These are phyloP conservation scores for Pleurotus cornucopiae DNA, from an alignment of 768 basidiomycete genomes.

Conservation along the genomic window DNA sequence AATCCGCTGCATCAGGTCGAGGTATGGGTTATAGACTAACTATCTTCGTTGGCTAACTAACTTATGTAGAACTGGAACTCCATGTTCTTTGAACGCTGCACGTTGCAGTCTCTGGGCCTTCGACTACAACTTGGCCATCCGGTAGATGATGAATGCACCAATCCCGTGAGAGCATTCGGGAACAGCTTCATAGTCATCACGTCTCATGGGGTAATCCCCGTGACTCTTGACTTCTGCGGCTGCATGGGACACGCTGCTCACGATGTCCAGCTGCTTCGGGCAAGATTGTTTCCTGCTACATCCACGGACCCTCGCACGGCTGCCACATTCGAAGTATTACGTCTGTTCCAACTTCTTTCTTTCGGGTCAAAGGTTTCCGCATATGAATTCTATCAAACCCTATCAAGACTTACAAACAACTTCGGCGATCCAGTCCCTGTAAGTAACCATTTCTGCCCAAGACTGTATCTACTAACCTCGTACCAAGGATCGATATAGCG, in stretches of 20 bases:
- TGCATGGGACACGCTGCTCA: constrained; percentile 14
- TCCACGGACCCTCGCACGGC: constrained; percentile 5
- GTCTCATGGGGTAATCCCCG: constrained; percentile 21
- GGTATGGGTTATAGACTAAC: constrained; percentile 5
- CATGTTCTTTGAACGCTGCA: constrained; percentile 7
- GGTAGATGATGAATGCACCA: constrained; percentile 11
- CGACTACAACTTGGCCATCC: constrained; percentile 20
- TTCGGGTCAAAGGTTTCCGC: constrained; percentile 23
- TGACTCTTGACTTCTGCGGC: constrained; percentile 26
- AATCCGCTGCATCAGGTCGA: constrained; percentile 12
- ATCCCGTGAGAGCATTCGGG: constrained; percentile 4
- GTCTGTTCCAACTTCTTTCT: constrained; percentile 21
- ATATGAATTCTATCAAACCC: constrained; percentile 22
- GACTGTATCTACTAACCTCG: no score
- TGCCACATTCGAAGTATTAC: constrained; percentile 15
- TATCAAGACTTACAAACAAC: constrained; percentile 21
- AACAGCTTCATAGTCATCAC: constrained; percentile 24
- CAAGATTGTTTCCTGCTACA: constrained; percentile 20
- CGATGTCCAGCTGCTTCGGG: constrained; percentile 25
- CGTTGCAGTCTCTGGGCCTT: constrained; percentile 14
- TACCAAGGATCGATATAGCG: no score
- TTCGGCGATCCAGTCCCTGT: constrained; percentile 12
- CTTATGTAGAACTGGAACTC: constrained; percentile 11
- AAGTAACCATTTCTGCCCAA: constrained; percentile 5
- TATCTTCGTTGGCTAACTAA: background rate